Base-by-base conservation (phyloP, 2,329 filamentous ascomycete species). In the Fusarium bactridioides region DNA sequence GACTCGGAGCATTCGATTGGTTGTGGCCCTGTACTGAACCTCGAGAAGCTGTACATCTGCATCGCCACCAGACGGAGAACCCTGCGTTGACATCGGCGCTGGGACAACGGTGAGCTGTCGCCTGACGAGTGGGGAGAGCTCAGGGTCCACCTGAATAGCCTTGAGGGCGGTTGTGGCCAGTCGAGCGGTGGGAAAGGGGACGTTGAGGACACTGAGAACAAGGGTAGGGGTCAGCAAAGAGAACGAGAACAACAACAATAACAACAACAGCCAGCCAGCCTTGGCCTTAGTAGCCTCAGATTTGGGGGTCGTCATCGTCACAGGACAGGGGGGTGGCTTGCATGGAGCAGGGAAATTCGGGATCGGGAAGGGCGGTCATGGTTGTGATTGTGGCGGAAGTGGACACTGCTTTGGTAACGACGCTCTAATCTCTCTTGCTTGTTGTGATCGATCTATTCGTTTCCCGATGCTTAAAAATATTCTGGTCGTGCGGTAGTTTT, bases 1-100 rank as follows among this genome's bases (percentile, higher is more conserved):
- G 5, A 99, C 96, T 48, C 96, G 91, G 64, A 99, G 87, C 95
- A 98, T 98, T 75, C 96, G 92, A 80, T 98, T 97, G 25, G 96
- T 98, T 0, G 94, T 94, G 3, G 96, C 96, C 61, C 87, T 88
- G 83, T 98, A 98, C 67, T 92, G 88, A 15, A 93, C 92, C 67
- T 88, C 86, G 54, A 98, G 85, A 9, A 95, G 82, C 27, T 78
- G 82, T 23, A 80, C 77, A 44, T 79, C 79, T 55, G 65, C 43
- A 33, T 73, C 65, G 29, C 67, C 51, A 16, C 74, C 65, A 31
- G 74, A 60, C 25, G 33, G 40, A 43, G 64, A 68, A 29, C 77
- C 69, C 59, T 72, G 57, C 18, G 78, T 68, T 60, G 72, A 56
- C n/a, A 77, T 73, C 61, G 71, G 55, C 27, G 77, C 73, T n/a